Conservation (phyloP, 2,329 filamentous ascomycete genomes). For the Trichoderma endophyticum region DNA sequence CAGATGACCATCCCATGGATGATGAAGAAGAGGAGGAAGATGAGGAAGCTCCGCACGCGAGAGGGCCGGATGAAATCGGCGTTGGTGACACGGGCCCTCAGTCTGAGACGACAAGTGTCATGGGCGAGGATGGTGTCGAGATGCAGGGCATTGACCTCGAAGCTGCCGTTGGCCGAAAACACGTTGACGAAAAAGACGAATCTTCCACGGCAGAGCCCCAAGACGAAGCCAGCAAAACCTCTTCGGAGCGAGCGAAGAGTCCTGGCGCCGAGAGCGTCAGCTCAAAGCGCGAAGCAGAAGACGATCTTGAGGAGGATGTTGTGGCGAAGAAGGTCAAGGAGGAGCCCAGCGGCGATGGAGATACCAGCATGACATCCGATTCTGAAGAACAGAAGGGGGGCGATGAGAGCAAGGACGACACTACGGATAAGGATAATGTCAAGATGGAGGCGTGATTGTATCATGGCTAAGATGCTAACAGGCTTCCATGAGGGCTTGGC, state of each 20-base stretch:
- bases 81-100: constrained; percentile 83
- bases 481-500: background rate
- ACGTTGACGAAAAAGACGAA: constrained; percentile 30
- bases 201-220: background rate
- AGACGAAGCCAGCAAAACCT: constrained; percentile 26
- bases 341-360: constrained; percentile 27
- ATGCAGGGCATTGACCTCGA: constrained; percentile 58
- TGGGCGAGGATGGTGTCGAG: constrained; percentile 42
- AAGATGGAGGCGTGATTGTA: background rate
- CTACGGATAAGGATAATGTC: background rate
- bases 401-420: background rate
- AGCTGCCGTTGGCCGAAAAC: constrained; percentile 57
- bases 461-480: background rate
- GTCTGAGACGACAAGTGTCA: constrained; percentile 39
- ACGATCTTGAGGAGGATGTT: constrained; percentile 40
- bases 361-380: constrained; percentile 4
- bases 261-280: constrained; percentile 34
- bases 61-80: constrained; percentile 81
- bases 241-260: constrained; percentile 20
- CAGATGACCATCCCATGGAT: constrained; percentile 37
- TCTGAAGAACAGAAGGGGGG: background rate
- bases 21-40: constrained; percentile 44
- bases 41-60: constrained; percentile 70
- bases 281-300: constrained; percentile 57
- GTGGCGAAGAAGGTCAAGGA: constrained; percentile 51